Evolutionary conservation across 1,284 basidiomycete species (phyloP).

Genomic region (Mixia osmundae): DNA sequence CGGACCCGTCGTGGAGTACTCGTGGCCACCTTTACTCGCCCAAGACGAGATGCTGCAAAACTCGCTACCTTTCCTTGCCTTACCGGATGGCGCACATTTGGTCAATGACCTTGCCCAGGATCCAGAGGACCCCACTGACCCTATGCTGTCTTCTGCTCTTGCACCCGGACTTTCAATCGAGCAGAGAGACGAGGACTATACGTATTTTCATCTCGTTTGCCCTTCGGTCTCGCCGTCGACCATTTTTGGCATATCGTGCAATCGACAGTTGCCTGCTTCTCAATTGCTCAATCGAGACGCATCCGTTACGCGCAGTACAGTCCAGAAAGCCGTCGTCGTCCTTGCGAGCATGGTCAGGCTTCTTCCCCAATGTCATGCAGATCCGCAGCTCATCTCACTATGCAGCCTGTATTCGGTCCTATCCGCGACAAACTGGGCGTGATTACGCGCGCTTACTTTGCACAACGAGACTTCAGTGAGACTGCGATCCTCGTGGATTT

Average conservation of each 20-base stretch:
- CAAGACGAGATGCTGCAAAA: constrained; percentile 56
- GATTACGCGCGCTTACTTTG: constrained; percentile 71
- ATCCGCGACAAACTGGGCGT: constrained; percentile 72
- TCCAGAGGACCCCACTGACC: too few species aligned
- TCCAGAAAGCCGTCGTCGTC: constrained; percentile 94
- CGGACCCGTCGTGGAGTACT: constrained; percentile 69
- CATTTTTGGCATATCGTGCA: constrained; percentile 89
- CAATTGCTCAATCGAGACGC: constrained; percentile 54
- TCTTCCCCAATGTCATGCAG: too few species aligned
- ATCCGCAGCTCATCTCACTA: too few species aligned
- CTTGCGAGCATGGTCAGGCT: too few species aligned
- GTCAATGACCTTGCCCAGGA: constrained; percentile 25
- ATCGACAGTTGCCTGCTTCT: constrained; percentile 72
- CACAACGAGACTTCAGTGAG: constrained; percentile 69
- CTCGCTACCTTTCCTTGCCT: constrained; percentile 81
- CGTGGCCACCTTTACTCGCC: constrained; percentile 35
- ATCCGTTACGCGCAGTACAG: constrained; percentile 82
- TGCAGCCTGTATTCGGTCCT: constrained; percentile 18
- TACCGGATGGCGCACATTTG: constrained; percentile 89
- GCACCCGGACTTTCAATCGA: not conserved
- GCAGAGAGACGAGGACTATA: constrained; percentile 81
- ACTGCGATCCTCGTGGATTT: constrained; percentile 65
- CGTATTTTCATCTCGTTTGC: constrained; percentile 62
- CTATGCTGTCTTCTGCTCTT: not conserved
- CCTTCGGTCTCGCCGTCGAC: constrained; percentile 29